phyloP scores from a whole-genome alignment of 1,284 basidiomycete species.

The Irpex sp. region DNA sequence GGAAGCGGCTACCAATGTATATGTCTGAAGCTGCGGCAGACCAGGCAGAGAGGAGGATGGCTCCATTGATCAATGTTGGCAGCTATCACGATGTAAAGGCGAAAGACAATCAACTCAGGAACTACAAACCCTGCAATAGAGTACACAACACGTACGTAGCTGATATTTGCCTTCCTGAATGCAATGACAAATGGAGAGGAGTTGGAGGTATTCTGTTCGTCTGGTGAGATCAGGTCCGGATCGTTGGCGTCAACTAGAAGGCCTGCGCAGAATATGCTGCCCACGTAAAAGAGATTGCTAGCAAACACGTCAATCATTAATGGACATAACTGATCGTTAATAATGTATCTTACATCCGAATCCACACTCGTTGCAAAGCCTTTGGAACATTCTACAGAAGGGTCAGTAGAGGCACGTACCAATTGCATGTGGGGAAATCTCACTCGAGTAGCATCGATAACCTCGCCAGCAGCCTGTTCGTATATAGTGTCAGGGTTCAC shows the following conservation, averaged over 20 bases:
- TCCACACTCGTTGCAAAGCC: conserved; percentile 49
- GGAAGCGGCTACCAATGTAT: conserved; percentile 47
- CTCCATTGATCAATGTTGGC: conserved; percentile 43
- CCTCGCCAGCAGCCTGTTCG: conserved; percentile 31
- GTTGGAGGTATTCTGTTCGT: conserved; percentile 33
- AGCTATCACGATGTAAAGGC: conserved; percentile 28
- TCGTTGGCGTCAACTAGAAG: conserved; percentile 46
- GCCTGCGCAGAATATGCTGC: conserved; percentile 41
- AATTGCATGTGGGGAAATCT: neutral
- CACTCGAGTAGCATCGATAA: conserved; percentile 29
- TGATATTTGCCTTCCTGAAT: conserved; percentile 37
- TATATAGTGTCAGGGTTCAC: neutral
- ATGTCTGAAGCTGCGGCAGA: conserved; percentile 50
- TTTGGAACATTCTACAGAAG: conserved; percentile 33
- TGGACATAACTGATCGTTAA: neutral
- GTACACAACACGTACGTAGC: conserved; percentile 14
- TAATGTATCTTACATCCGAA: conserved; percentile 40
- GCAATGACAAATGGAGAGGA: conserved; percentile 49
- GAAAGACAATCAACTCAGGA: neutral
- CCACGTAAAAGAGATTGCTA: conserved; percentile 27
- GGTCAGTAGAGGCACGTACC: neutral
- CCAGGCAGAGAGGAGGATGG: conserved; percentile 45
- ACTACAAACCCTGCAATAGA: neutral
- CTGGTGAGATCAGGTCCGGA: conserved; percentile 24
- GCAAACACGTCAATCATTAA: too few relatives aligned